These are phyloP conservation scores for Glaciozyma antarctica DNA, from an alignment of 768 basidiomycete genomes.

Conservation along the genomic window DNA sequence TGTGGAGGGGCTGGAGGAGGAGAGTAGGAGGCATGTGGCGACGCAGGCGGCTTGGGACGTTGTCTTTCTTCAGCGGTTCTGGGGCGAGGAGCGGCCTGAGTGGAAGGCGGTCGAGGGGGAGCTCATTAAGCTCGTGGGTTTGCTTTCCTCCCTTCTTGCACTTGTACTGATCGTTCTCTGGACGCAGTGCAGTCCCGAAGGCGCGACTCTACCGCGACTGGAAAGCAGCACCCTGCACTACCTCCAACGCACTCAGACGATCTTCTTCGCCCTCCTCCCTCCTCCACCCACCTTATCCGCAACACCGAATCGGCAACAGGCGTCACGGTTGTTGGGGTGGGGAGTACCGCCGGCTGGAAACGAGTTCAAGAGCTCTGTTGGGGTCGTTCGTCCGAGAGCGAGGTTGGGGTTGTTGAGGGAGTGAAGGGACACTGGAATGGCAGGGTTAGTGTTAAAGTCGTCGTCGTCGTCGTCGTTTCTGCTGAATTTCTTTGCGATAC, in stretches of 20 bases:
- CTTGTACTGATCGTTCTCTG: background rate
- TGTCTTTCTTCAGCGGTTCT: conserved; percentile 7
- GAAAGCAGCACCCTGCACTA: background rate
- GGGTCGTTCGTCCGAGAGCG: conserved; percentile 13
- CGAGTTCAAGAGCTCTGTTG: background rate
- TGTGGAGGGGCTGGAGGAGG: background rate
- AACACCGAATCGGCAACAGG: background rate
- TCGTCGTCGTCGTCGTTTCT: too few species aligned
- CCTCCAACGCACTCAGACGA: conserved; percentile 20
- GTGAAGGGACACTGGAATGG: too few species aligned
- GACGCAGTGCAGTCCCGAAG: too few species aligned
- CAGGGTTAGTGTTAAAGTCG: too few species aligned
- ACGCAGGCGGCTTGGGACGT: conserved; percentile 13
- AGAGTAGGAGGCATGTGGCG: background rate
- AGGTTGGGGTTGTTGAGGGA: conserved; percentile 10
- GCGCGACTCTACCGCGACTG: background rate
- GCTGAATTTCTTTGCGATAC: too few species aligned
- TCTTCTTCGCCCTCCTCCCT: conserved; percentile 14
- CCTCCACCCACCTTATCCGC: background rate
- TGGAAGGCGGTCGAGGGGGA: background rate
- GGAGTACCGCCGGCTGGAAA: background rate
- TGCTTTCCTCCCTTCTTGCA: background rate
- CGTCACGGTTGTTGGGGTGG: background rate
- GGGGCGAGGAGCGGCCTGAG: background rate
- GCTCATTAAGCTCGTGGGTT: background rate